Evolutionary conservation across 2,329 filamentous ascomycete species (phyloP), one percentile per base, ranked within the genome.

Genomic region (Exophiala bonariae): DNA sequence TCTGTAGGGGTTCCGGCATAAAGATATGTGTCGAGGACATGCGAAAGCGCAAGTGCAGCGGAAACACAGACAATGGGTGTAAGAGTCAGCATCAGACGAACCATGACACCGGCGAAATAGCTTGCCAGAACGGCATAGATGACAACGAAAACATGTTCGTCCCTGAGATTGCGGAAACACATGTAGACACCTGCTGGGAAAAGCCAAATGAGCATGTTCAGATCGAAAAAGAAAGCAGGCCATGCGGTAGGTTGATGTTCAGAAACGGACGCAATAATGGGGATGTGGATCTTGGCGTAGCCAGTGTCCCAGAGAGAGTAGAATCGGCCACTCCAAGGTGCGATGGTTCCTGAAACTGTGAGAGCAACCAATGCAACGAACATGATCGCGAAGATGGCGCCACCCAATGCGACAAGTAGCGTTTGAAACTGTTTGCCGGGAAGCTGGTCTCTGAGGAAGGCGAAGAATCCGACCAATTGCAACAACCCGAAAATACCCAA

Each of bases 31-130:
- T 97, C 92, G 41, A 99, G 77, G 44, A 99, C 86, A 58, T 87
- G 82, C 14, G 93, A 97, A 33, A 90, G 75, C 13, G 89, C 89
- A 62, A 99, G 82, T 35, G 92, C 93, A 44, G 92, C 89, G 33
- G 93, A 86, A 58, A 96, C 89, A 69, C 93, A 99, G 41, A 99
- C 93, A 57, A 99, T 86, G 1, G 93, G 93, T 1, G 93, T 99
- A 59, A 99, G 75, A 1, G 93, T 99, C 54, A 99, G 81, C 93
- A 99, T 99, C 62, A 99, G 77, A 73, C 93, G 90, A 52, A 99
- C 93, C 93, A 99, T 99, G 72, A 99, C 95, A 66, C 93, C 93
- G 18, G 95, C 89, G 63, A 99, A 99, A 77, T 99, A 99, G 72
- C 89, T 96, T 57, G 89, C 89, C 56, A 97, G 86, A 36, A 99